phyloP scores from a whole-genome alignment of 1,284 basidiomycete species.

The Mycosarcoma mackinlayi region DNA sequence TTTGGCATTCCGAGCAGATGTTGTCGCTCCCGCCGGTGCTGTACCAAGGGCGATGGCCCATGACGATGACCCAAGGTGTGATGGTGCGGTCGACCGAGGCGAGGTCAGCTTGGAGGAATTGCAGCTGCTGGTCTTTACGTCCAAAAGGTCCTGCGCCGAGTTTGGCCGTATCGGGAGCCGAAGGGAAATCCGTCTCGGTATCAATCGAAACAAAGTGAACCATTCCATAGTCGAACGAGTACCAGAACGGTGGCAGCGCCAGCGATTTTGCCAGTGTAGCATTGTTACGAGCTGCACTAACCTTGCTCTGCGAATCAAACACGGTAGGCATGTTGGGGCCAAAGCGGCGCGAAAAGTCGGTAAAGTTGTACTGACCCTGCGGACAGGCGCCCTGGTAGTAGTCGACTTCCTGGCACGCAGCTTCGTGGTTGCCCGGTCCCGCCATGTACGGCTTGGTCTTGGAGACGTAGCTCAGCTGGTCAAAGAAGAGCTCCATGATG shows the following conservation, averaged over 20 bases:
- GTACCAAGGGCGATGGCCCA: constrained; percentile 66
- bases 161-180: constrained; percentile 47
- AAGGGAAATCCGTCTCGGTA: constrained; percentile 57
- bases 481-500: constrained; percentile 68
- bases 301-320: constrained; percentile 20
- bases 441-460: constrained; percentile 58
- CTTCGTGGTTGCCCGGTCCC: constrained; percentile 57
- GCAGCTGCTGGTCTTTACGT: constrained; percentile 34
- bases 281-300: constrained; percentile 11
- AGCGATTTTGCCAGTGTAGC: constrained; percentile 14
- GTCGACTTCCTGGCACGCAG: constrained; percentile 20
- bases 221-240: constrained; percentile 54
- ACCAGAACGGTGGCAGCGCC: constrained; percentile 48
- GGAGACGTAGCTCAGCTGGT: constrained; percentile 66
- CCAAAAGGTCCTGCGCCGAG: constrained; percentile 36
- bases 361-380: constrained; percentile 54
- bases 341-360: constrained; percentile 43
- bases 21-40: constrained; percentile 45
- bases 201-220: constrained; percentile 56
- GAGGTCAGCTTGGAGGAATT: constrained; percentile 64
- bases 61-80: constrained; percentile 69
- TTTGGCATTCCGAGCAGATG: constrained; percentile 63
- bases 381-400: constrained; percentile 43
- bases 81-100: constrained; percentile 66
- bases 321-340: constrained; percentile 45